Conservation (phyloP, 108 stramenopile genomes). For the Cyclotella atomus region DNA sequence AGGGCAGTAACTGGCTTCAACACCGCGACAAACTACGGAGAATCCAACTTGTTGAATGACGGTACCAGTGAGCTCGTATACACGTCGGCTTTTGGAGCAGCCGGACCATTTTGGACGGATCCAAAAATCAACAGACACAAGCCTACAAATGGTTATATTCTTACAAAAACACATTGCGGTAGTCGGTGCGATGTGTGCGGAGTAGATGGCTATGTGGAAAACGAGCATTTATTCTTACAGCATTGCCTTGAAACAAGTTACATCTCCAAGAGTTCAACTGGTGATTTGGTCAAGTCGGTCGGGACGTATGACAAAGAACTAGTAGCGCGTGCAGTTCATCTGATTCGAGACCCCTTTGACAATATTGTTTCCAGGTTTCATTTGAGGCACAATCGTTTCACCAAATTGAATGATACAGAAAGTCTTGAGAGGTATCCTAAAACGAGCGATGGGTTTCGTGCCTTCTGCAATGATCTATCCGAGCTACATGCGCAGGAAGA, state of each 20-base stretch:
- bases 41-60: constrained; percentile 31
- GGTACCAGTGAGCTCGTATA: constrained; percentile 27
- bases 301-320: constrained; percentile 38
- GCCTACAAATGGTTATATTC: constrained; percentile 11
- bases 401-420: constrained; percentile 29
- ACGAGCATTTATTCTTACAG: constrained; percentile 43
- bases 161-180: constrained; percentile 54
- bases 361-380: constrained; percentile 69
- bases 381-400: constrained; percentile 40
- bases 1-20: constrained; percentile 50
- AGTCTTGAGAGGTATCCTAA: constrained; percentile 33
- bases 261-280: constrained; percentile 11
- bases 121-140: background rate
- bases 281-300: constrained; percentile 10
- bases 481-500: constrained; percentile 20
- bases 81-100: background rate
- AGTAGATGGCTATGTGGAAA: constrained; percentile 54
- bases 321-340: constrained; percentile 57
- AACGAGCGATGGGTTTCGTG: constrained; percentile 56
- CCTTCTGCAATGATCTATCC: constrained; percentile 41
- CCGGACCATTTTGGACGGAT: constrained; percentile 35
- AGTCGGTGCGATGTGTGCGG: constrained; percentile 51
- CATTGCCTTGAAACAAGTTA: constrained; percentile 39
- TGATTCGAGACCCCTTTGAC: constrained; percentile 68
- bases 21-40: constrained; percentile 76